Evolutionary conservation across 148 eudicot genomes (phyloP).

Genomic region (Suaeda aralocaspica): DNA sequence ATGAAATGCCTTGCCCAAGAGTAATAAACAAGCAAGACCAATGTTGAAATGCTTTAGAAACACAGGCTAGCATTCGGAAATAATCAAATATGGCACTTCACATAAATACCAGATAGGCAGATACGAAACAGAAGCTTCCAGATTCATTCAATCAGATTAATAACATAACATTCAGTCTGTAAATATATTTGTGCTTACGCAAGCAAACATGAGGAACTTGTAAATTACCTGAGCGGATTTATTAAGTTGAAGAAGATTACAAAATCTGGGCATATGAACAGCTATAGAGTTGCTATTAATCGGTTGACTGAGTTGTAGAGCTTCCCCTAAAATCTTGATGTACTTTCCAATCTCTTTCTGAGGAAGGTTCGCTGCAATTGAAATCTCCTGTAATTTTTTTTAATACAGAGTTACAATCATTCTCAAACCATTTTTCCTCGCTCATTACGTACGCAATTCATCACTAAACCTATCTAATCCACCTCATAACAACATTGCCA

Average conservation of each 20-base stretch:
- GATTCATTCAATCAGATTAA: neutral
- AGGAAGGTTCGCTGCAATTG: constrained; percentile 93
- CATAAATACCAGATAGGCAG: neutral
- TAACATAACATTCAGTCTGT: neutral
- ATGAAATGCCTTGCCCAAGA: neutral
- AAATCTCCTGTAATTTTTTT: constrained; percentile 60
- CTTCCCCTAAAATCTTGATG: constrained; percentile 97
- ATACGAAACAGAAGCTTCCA: neutral
- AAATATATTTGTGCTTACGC: neutral
- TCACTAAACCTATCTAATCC: neutral
- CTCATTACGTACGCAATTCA: too few species aligned
- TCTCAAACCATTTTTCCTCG: neutral
- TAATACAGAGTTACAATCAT: neutral
- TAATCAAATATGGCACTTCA: neutral
- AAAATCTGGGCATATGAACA: constrained; percentile 97
- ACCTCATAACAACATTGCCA: too few species aligned
- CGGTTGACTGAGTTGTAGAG: constrained; percentile 96
- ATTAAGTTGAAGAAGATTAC: constrained; percentile 95
- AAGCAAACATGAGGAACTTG: too few species aligned
- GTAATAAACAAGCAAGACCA: neutral
- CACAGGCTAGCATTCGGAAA: constrained; percentile 2
- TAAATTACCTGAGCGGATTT: constrained; percentile 87
- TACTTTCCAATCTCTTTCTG: constrained; percentile 98
- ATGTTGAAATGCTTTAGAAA: neutral
- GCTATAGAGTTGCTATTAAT: constrained; percentile 95